Conservation (phyloP, 2,329 filamentous ascomycete genomes). For the Phaeosphaeriaceae sp. region DNA sequence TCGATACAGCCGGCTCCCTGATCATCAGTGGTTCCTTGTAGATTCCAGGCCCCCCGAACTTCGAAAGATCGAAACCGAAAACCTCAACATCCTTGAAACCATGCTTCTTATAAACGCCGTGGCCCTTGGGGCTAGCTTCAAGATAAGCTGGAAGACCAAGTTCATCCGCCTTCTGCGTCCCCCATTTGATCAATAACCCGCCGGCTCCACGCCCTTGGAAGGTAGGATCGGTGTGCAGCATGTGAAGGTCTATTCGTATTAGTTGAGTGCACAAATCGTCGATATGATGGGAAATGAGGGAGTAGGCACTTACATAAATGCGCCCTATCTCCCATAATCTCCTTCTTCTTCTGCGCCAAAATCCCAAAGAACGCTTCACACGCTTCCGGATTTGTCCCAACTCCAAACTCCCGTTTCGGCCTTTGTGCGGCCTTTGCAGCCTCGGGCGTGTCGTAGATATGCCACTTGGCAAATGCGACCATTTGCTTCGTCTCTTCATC, state of each 20-base stretch:
- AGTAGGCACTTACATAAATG: constrained; percentile 31
- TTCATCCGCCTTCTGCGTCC: constrained; percentile 31
- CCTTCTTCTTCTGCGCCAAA: constrained; percentile 24
- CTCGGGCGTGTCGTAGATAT: constrained; percentile 31
- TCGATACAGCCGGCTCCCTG: constrained; percentile 11
- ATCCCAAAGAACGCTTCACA: constrained; percentile 33
- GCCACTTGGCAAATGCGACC: constrained; percentile 41
- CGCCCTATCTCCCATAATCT: constrained; percentile 26
- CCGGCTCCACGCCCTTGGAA: constrained; percentile 34
- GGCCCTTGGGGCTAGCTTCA: constrained; percentile 28
- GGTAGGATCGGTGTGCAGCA: constrained; percentile 36
- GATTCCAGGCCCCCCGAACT: constrained; percentile 18
- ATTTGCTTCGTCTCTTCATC: constrained; percentile 33
- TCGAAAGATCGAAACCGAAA: constrained; percentile 23
- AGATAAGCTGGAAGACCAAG: constrained; percentile 32
- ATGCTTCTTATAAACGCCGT: constrained; percentile 33
- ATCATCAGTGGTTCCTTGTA: constrained; percentile 36
- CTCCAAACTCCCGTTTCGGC: constrained; percentile 18
- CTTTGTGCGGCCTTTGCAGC: constrained; percentile 14
- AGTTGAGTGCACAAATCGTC: neutral
- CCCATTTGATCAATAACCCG: constrained; percentile 29
- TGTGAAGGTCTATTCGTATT: constrained; percentile 31
- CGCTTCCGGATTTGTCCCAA: constrained; percentile 31
- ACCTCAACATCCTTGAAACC: constrained; percentile 33
- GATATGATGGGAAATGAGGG: neutral